Conservation (phyloP, 2,329 filamentous ascomycete species). For the Daldinia sp. region DNA sequence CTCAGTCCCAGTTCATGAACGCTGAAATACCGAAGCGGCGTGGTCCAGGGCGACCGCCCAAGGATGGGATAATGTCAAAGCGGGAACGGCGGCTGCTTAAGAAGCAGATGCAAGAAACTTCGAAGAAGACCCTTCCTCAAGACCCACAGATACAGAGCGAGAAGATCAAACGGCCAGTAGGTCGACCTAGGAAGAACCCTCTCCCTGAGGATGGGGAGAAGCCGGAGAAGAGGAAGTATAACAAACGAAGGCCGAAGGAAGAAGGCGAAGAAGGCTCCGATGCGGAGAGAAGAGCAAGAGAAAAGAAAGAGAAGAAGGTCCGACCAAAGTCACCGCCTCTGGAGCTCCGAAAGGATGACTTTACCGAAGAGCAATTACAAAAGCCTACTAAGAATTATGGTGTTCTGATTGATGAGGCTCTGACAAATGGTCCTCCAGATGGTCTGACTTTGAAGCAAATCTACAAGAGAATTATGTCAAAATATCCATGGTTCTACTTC, state of each 20-base stretch:
- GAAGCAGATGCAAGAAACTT: constrained; percentile 66
- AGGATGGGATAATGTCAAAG: constrained; percentile 87
- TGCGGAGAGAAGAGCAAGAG: constrained; percentile 66
- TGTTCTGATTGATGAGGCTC: constrained; percentile 70
- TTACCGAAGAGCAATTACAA: constrained; percentile 68
- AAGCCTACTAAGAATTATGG: constrained; percentile 74
- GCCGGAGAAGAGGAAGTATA: constrained; percentile 75
- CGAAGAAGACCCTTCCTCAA: constrained; percentile 64
- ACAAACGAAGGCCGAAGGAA: constrained; percentile 70
- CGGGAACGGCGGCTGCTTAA: constrained; percentile 75
- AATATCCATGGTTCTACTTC: constrained; percentile 71
- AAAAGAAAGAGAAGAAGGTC: constrained; percentile 71
- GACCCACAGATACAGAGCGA: constrained; percentile 57
- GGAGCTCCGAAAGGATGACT: constrained; percentile 66
- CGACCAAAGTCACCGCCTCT: constrained; percentile 71
- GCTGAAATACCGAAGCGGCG: constrained; percentile 72
- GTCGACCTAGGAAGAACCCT: constrained; percentile 73
- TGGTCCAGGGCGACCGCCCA: constrained; percentile 83
- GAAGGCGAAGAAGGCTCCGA: constrained; percentile 68
- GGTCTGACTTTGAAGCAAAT: constrained; percentile 71
- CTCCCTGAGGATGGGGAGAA: constrained; percentile 67
- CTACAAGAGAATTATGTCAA: constrained; percentile 70
- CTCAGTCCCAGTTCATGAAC: constrained; percentile 53
- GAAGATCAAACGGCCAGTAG: constrained; percentile 72
- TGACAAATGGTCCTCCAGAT: constrained; percentile 65